phyloP scores from a whole-genome alignment of 148 eudicot genomes.

The Cornus controversa region DNA sequence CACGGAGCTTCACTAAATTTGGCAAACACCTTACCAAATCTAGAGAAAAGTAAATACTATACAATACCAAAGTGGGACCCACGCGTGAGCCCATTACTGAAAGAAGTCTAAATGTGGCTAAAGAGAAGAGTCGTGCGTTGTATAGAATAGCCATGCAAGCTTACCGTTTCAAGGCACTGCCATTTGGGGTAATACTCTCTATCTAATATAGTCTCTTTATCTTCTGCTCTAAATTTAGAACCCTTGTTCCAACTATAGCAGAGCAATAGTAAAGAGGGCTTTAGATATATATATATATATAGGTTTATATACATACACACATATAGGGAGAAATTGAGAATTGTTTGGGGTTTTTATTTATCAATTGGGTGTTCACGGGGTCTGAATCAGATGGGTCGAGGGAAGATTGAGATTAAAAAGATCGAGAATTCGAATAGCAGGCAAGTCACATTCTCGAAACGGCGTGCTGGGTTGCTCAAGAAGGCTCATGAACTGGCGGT shows the following conservation, averaged over 20 bases:
- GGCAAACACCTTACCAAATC: background rate
- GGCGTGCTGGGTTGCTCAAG: constrained; percentile 62
- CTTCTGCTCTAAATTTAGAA: constrained; percentile 39
- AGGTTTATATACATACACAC: background rate
- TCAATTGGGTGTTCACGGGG: constrained; percentile 7
- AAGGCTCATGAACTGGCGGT: constrained; percentile 67
- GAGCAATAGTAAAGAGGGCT: constrained; percentile 7
- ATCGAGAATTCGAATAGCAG: constrained; percentile 74
- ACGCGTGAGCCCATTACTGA: background rate
- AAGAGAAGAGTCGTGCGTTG: constrained; percentile 51
- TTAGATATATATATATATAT: background rate
- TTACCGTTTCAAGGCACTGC: constrained; percentile 67
- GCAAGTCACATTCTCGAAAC: constrained; percentile 70
- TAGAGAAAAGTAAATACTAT: background rate
- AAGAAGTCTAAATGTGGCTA: constrained; percentile 42
- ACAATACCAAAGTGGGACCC: constrained; percentile 8
- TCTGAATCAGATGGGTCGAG: constrained; percentile 44
- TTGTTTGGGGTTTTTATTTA: constrained; percentile 2
- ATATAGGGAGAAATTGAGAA: background rate
- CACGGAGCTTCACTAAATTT: background rate
- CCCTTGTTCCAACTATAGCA: constrained; percentile 31
- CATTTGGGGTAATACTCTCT: constrained; percentile 40
- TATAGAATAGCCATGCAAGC: constrained; percentile 61
- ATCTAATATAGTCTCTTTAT: constrained; percentile 28
- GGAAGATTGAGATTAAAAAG: constrained; percentile 61